Evolutionary conservation across 2,329 filamentous ascomycete species (phyloP).

Genomic region (Penicillium sp.): DNA sequence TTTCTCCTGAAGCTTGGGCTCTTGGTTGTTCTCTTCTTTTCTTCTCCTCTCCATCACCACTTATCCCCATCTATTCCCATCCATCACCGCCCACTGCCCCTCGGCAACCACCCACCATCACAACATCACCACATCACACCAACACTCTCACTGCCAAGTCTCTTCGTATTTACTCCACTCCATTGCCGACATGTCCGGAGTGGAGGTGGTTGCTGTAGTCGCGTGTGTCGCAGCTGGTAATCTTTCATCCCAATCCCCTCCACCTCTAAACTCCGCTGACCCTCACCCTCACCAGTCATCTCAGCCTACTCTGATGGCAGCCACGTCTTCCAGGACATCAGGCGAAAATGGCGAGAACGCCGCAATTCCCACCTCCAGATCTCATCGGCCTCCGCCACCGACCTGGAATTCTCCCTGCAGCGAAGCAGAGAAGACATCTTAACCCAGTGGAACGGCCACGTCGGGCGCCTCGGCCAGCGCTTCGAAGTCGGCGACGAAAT

Average conservation of each 20-base stretch:
- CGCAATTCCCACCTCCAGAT: slow-evolving; percentile 17
- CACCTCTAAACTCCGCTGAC: background rate
- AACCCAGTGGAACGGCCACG: slow-evolving; percentile 40
- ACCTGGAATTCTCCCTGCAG: slow-evolving; percentile 41
- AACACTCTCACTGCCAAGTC: background rate
- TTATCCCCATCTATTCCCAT: too few species aligned
- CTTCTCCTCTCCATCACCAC: too few species aligned
- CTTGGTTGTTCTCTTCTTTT: too few species aligned
- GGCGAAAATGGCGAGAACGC: slow-evolving; percentile 27
- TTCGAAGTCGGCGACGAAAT: slow-evolving; percentile 43
- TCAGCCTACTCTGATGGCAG: slow-evolving; percentile 37
- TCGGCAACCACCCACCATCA: background rate
- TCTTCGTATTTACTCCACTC: background rate
- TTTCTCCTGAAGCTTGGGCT: too few species aligned
- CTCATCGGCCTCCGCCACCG: slow-evolving; percentile 20
- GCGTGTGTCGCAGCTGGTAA: slow-evolving; percentile 30
- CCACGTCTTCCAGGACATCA: slow-evolving; percentile 35
- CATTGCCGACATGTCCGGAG: slow-evolving; percentile 21
- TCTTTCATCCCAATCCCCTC: background rate
- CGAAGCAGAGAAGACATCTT: slow-evolving; percentile 42
- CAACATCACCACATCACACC: background rate
- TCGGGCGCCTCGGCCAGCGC: slow-evolving; percentile 37
- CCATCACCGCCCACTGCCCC: too few species aligned
- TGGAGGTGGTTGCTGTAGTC: slow-evolving; percentile 27
- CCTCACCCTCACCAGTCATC: slow-evolving; percentile 26